Evolutionary conservation across 495 filamentous ascomycete species (phyloP).

Genomic region (Podospora appendiculata): DNA sequence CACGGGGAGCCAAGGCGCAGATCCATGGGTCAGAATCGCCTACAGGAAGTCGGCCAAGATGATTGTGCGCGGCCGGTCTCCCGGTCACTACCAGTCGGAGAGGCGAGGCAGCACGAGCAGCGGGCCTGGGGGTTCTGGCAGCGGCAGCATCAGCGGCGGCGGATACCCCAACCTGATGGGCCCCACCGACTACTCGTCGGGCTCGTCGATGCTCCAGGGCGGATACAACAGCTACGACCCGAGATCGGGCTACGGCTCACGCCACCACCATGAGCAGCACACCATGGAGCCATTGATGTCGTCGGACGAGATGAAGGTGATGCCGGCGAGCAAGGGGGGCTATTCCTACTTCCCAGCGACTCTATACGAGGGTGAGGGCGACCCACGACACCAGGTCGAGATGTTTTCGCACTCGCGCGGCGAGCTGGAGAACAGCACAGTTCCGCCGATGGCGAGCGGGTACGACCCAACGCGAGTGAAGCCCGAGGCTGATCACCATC

Average conservation of each 20-base stretch:
- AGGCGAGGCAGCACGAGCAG: slow-evolving; percentile 66
- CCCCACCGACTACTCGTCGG: slow-evolving; percentile 26
- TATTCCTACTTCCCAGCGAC: slow-evolving; percentile 41
- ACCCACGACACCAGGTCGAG: slow-evolving; percentile 25
- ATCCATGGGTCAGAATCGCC: slow-evolving; percentile 70
- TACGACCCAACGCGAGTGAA: slow-evolving; percentile 33
- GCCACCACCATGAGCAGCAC: slow-evolving; percentile 33
- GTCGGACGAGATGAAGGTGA: slow-evolving; percentile 37
- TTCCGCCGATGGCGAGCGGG: slow-evolving; percentile 13
- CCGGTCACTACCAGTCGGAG: slow-evolving; percentile 87
- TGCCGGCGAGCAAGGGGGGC: slow-evolving; percentile 31
- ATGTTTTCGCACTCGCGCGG: slow-evolving; percentile 29
- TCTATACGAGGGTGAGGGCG: slow-evolving; percentile 32
- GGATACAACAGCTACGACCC: slow-evolving; percentile 30
- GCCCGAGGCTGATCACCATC: slow-evolving; percentile 30
- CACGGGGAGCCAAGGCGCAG: slow-evolving; percentile 38
- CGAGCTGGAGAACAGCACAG: slow-evolving; percentile 25
- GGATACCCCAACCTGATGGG: slow-evolving; percentile 30
- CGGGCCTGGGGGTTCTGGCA: slow-evolving; percentile 56
- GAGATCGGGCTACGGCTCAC: slow-evolving; percentile 22
- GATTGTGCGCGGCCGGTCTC: slow-evolving; percentile 88
- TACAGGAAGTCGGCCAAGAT: slow-evolving; percentile 72
- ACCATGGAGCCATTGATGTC: slow-evolving; percentile 36
- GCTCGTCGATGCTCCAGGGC: slow-evolving; percentile 24
- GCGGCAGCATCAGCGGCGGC: slow-evolving; percentile 40